Conservation (phyloP, 2,329 filamentous ascomycete species). For the Septoria linicola region DNA sequence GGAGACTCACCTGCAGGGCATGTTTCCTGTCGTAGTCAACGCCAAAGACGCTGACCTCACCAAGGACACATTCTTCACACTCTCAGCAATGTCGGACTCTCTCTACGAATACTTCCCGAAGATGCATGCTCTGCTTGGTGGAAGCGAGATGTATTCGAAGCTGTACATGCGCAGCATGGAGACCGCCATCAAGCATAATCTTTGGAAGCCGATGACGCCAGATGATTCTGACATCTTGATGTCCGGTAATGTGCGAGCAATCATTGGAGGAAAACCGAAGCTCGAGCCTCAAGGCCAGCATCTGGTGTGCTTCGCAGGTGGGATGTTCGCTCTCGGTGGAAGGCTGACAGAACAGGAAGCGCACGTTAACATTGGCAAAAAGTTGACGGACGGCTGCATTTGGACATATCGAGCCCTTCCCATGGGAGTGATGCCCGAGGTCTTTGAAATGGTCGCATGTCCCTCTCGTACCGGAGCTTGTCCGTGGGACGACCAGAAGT, state of each 20-base stretch:
- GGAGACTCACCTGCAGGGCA: slow-evolving; percentile 46
- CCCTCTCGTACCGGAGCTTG: slow-evolving; percentile 43
- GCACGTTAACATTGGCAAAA: slow-evolving; percentile 57
- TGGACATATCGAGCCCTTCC: slow-evolving; percentile 60
- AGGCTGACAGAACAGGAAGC: slow-evolving; percentile 54
- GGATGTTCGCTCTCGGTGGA: slow-evolving; percentile 62
- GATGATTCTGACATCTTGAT: slow-evolving; percentile 49
- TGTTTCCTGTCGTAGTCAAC: slow-evolving; percentile 51
- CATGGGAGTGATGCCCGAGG: slow-evolving; percentile 62
- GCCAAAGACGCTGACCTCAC: slow-evolving; percentile 44
- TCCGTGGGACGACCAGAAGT: slow-evolving; percentile 55
- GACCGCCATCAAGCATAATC: slow-evolving; percentile 45
- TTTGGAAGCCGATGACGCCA: slow-evolving; percentile 53
- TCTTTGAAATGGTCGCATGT: slow-evolving; percentile 56
- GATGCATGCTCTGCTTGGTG: slow-evolving; percentile 50
- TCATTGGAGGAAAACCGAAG: slow-evolving; percentile 26
- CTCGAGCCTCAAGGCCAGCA: slow-evolving; percentile 57
- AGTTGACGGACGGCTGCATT: slow-evolving; percentile 61
- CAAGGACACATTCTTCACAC: slow-evolving; percentile 40
- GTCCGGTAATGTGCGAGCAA: slow-evolving; percentile 44
- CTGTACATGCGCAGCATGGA: slow-evolving; percentile 56
- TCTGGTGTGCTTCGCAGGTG: slow-evolving; percentile 60
- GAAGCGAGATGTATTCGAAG: slow-evolving; percentile 48
- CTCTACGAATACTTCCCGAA: slow-evolving; percentile 49
- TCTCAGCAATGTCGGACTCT: slow-evolving; percentile 40